phyloP scores from a whole-genome alignment of 176 grass and related monocot species.

The Paspalum notatum region DNA sequence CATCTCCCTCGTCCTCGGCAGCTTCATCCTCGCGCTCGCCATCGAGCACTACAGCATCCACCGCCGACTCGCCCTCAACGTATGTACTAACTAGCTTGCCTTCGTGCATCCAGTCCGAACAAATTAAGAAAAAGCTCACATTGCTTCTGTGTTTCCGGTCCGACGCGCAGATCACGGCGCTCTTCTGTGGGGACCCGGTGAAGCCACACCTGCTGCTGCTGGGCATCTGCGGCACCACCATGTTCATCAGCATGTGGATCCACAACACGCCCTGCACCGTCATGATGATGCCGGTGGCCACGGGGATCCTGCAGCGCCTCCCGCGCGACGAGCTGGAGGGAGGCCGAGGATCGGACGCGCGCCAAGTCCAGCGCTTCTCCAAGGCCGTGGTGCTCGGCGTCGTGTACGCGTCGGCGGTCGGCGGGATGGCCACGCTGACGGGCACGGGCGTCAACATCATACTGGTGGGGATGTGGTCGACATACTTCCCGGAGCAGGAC shows the following conservation, averaged over 20 bases:
- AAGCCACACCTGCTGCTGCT: conserved; percentile 73
- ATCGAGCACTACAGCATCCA: conserved; percentile 93
- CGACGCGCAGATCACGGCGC: conserved; percentile 55
- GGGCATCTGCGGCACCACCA: conserved; percentile 70
- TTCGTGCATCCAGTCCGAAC: neutral
- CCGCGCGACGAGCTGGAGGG: conserved; percentile 37
- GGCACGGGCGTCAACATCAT: conserved; percentile 94
- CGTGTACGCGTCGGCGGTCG: conserved; percentile 67
- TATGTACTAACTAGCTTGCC: neutral
- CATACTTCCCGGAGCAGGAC: conserved; percentile 69
- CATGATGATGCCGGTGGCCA: conserved; percentile 93
- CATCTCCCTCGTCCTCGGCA: conserved; percentile 92
- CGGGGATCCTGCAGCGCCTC: conserved; percentile 79
- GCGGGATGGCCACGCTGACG: conserved; percentile 71
- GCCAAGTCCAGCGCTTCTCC: conserved; percentile 54
- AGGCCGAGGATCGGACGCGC: neutral
- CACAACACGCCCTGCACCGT: conserved; percentile 83
- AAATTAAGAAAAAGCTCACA: too few species aligned
- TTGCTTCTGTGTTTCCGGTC: neutral
- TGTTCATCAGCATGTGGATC: conserved; percentile 95
- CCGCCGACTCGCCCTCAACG: conserved; percentile 84
- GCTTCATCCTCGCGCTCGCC: conserved; percentile 95
- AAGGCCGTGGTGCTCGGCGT: conserved; percentile 85
- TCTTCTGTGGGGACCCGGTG: conserved; percentile 85
- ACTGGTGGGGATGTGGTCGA: conserved; percentile 84